Evolutionary conservation across 371 early-diverging fungal species (phyloP).

Genomic region (Circinella minor): DNA sequence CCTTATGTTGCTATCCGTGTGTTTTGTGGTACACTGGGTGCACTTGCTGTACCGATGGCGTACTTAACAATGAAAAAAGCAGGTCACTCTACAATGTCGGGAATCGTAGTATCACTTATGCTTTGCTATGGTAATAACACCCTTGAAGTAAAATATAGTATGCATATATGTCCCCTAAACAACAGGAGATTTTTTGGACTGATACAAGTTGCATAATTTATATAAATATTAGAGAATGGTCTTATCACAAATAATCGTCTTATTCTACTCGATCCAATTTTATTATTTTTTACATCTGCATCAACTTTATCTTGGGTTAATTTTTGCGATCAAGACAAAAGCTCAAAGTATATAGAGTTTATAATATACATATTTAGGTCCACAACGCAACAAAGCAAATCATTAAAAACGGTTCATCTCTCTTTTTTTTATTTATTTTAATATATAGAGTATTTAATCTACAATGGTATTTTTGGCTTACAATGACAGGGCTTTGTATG

Average conservation of each 20-base stretch:
- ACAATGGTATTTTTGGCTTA: slow-evolving; percentile 77
- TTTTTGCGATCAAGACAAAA: slow-evolving; percentile 71
- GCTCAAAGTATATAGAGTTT: not conserved
- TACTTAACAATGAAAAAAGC: slow-evolving; percentile 19
- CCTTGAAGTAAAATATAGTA: too few relatives aligned
- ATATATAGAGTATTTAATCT: slow-evolving; percentile 58
- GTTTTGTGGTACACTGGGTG: slow-evolving; percentile 14
- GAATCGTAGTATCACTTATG: slow-evolving; percentile 13
- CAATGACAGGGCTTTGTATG: slow-evolving; percentile 70
- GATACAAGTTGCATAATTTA: not conserved
- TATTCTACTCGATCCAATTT: slow-evolving; percentile 88
- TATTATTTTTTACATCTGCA: slow-evolving; percentile 81
- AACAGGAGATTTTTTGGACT: too few relatives aligned
- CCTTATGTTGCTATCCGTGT: slow-evolving; percentile 22
- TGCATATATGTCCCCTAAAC: too few relatives aligned
- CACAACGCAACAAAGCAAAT: too few relatives aligned
- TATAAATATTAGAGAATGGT: slow-evolving; percentile 43
- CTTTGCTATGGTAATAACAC: slow-evolving; percentile 18
- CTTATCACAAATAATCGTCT: slow-evolving; percentile 88
- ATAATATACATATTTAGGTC: not conserved
- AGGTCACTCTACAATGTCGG: slow-evolving; percentile 13
- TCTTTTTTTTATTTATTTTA: not conserved
- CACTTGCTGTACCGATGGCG: slow-evolving; percentile 16
- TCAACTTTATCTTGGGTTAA: slow-evolving; percentile 81
- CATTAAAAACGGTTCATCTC: too few relatives aligned